These are phyloP conservation scores for Suillus brevipes DNA, from an alignment of 768 basidiomycete genomes.

Conservation along the genomic window DNA sequence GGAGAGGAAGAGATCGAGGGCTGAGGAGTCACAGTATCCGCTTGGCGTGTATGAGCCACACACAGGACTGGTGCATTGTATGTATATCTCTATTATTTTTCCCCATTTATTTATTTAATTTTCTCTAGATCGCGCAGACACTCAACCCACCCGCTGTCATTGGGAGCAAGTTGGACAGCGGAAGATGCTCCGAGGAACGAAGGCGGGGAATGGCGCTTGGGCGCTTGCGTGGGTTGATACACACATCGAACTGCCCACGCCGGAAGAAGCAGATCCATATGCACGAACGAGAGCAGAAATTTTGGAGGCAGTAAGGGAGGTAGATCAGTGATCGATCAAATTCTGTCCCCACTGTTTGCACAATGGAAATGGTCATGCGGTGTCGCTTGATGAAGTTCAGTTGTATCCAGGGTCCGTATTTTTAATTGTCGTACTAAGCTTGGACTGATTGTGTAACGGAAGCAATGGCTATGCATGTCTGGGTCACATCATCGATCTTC, in stretches of 20 bases:
- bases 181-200: conserved; percentile 64
- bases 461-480: not conserved
- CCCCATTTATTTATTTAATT: conserved; percentile 6
- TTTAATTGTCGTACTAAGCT: not conserved
- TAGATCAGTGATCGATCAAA: not conserved
- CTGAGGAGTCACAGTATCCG: conserved; percentile 41
- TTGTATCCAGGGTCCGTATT: not conserved
- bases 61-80: conserved; percentile 72
- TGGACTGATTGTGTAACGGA: not conserved
- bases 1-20: conserved; percentile 25
- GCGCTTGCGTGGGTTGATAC: conserved; percentile 76
- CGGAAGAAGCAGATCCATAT: conserved; percentile 23
- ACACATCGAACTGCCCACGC: conserved; percentile 36
- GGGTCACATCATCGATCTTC: not conserved
- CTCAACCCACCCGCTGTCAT: conserved; percentile 67
- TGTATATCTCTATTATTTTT: conserved; percentile 27
- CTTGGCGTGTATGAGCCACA: conserved; percentile 84
- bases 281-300: conserved; percentile 21
- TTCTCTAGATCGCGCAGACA: conserved; percentile 66
- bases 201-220: conserved; percentile 80
- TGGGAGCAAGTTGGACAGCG: conserved; percentile 61
- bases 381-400: not conserved
- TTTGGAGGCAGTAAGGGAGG: conserved; percentile 1
- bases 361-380: not conserved
- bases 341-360: not conserved